These are phyloP conservation scores for Paecilomyces dactylethromorphus DNA, from an alignment of 2,329 filamentous ascomycete genomes.

Conservation along the genomic window DNA sequence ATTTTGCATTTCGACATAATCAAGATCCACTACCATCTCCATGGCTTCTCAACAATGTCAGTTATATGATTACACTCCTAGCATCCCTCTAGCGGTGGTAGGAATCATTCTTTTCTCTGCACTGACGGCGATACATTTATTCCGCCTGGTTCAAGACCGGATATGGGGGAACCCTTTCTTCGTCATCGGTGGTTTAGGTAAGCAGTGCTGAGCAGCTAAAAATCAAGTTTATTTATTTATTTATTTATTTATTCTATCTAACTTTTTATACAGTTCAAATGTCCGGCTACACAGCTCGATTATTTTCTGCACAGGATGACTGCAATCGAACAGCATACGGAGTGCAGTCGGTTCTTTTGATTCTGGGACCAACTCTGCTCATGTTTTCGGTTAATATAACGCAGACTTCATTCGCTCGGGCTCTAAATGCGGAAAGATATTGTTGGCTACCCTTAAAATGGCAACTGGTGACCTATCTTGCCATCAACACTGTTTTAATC, in stretches of 20 bases:
- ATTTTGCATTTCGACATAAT: neutral
- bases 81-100: neutral
- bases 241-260: too few relatives aligned
- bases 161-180: neutral
- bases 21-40: neutral
- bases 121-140: neutral
- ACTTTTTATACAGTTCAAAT: neutral
- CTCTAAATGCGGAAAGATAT: neutral
- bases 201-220: too few relatives aligned
- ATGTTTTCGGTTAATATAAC: slow-evolving; percentile 9
- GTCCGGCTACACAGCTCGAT: neutral
- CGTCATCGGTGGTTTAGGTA: neutral
- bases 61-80: neutral
- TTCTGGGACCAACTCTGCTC: slow-evolving; percentile 7
- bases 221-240: too few relatives aligned
- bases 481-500: neutral
- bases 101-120: neutral
- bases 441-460: neutral
- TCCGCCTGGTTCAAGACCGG: neutral
- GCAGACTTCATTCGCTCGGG: slow-evolving; percentile 1
- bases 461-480: neutral
- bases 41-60: neutral
- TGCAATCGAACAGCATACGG: neutral
- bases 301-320: neutral
- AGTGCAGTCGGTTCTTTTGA: slow-evolving; percentile 5